Percentiles rank a stretch among this genome's conserved stretches.
Conservation (phyloP, 2,329 filamentous ascomycete genomes). For the Colletotrichum spaethianum region DNA sequence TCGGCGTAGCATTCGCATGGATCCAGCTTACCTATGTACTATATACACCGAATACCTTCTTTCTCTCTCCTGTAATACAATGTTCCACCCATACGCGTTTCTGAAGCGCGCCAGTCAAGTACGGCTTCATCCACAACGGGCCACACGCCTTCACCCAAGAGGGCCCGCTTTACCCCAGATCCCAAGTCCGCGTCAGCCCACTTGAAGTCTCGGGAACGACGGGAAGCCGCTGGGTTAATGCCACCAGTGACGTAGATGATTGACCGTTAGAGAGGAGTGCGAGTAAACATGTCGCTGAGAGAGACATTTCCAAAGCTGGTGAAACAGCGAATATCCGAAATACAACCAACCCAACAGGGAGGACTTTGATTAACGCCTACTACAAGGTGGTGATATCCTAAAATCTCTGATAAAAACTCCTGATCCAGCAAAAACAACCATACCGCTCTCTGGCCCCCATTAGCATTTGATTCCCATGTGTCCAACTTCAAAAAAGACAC, state of each 20-base stretch:
- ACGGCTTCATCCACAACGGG: neutral
- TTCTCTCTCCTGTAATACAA: neutral
- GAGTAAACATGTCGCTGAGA: neutral
- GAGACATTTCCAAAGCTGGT: neutral
- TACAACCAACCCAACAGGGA: neutral
- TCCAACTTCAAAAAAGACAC: neutral
- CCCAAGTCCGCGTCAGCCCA: constrained; percentile 18
- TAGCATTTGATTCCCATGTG: constrained; percentile 2
- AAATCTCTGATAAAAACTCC: neutral
- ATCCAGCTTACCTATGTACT: neutral
- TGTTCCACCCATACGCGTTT: neutral
- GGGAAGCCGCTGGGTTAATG: neutral
- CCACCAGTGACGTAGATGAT: constrained; percentile 14
- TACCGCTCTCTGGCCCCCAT: neutral
- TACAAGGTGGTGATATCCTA: constrained; percentile 3
- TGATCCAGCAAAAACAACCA: neutral
- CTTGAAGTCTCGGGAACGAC: neutral
- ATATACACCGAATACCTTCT: too few relatives aligned
- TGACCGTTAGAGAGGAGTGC: neutral
- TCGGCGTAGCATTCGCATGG: neutral
- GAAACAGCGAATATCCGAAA: neutral
- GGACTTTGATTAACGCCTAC: neutral
- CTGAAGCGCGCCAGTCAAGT: neutral
- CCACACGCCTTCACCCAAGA: neutral
- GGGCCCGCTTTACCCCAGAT: constrained; percentile 38